Conservation (phyloP, 179 eudicot genomes). For the Carnegiea gigantea region DNA sequence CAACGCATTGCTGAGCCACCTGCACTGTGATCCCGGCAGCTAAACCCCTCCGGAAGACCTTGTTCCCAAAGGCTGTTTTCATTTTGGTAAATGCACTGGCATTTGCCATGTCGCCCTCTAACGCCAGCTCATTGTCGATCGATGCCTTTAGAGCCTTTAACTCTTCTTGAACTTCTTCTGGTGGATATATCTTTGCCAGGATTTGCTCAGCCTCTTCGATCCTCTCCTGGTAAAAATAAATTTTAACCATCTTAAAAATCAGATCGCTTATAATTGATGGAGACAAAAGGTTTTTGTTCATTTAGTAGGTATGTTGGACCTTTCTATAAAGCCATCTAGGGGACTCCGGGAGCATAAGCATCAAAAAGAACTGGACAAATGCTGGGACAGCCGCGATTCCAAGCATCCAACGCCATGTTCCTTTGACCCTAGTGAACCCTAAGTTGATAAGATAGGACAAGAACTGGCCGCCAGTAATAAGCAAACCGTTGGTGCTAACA, state of each 20-base stretch:
- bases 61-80: conserved; percentile 51
- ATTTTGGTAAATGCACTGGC: conserved; percentile 38
- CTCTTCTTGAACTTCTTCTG: conserved; percentile 60
- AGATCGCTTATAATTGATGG: no score
- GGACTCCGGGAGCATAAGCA: conserved; percentile 68
- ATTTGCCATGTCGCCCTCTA: conserved; percentile 42
- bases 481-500: conserved; percentile 69
- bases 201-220: conserved; percentile 57
- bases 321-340: conserved; percentile 73
- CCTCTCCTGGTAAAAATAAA: conserved; percentile 38
- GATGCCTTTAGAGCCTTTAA: conserved; percentile 61
- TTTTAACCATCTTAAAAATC: no score
- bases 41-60: conserved; percentile 62
- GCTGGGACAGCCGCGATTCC: conserved; percentile 78
- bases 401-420: conserved; percentile 90
- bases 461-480: conserved; percentile 72
- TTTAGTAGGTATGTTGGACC: conserved; percentile 22
- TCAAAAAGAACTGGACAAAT: conserved; percentile 52
- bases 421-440: conserved; percentile 51
- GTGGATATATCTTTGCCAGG: conserved; percentile 66
- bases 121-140: conserved; percentile 49
- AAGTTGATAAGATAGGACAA: conserved; percentile 61
- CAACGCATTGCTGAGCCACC: conserved; percentile 87
- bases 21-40: conserved; percentile 78
- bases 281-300: no score